Evolutionary conservation across 768 basidiomycete genomes (phyloP).

Genomic region (Naematelia encephala): DNA sequence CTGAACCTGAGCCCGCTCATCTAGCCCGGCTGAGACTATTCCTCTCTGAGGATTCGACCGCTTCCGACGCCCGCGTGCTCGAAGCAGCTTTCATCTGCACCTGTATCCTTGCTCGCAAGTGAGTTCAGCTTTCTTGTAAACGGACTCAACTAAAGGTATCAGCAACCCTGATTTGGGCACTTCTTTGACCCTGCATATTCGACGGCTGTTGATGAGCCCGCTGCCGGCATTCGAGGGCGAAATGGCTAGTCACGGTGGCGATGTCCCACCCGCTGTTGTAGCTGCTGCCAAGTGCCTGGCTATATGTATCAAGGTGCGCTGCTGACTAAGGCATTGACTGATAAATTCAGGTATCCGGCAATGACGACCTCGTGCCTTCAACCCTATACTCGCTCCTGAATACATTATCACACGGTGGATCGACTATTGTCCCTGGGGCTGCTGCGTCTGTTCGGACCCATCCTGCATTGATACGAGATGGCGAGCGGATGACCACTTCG

Average conservation of each 20-base stretch:
- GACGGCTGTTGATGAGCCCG: slow-evolving; percentile 83
- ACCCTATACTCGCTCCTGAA: slow-evolving; percentile 96
- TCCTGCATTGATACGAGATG: slow-evolving; percentile 3
- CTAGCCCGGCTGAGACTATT: slow-evolving; percentile 66
- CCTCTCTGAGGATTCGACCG: slow-evolving; percentile 74
- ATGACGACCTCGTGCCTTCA: slow-evolving; percentile 85
- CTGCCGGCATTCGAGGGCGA: slow-evolving; percentile 83
- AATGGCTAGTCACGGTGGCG: slow-evolving; percentile 64
- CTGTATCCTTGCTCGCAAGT: slow-evolving; percentile 81
- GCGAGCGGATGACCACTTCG: slow-evolving; percentile 25
- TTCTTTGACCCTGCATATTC: slow-evolving; percentile 70
- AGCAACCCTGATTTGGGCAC: slow-evolving; percentile 80
- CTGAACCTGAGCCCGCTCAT: slow-evolving; percentile 27
- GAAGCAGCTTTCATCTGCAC: slow-evolving; percentile 85
- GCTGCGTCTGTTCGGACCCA: slow-evolving; percentile 18
- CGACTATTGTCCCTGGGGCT: slow-evolving; percentile 15
- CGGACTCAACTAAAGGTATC: slow-evolving; percentile 46
- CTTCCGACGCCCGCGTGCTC: slow-evolving; percentile 77
- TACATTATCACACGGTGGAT: slow-evolving; percentile 59
- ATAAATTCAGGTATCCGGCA: slow-evolving; percentile 65
- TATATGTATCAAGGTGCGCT: slow-evolving; percentile 73
- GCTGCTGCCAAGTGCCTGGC: slow-evolving; percentile 89
- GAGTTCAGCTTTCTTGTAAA: slow-evolving; percentile 67
- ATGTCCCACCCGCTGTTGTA: slow-evolving; percentile 70
- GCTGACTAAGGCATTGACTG: neutral